A percentile compares a stretch with the other conserved stretches of the same genome.
Conservation (phyloP, 257 asterid species). For the Parsonsia alboflavescens region DNA sequence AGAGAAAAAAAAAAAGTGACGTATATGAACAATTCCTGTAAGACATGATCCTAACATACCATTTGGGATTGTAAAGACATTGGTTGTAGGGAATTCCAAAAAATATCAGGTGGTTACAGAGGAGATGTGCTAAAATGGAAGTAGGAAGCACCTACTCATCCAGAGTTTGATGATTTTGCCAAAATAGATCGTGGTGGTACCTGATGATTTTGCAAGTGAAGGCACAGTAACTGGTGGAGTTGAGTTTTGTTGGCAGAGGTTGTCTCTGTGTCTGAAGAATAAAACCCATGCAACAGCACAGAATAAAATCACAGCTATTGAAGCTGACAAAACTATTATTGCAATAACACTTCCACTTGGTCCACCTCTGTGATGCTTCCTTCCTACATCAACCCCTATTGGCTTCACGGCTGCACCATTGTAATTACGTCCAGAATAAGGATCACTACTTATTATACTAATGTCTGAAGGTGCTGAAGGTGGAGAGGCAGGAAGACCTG, state of each 20-base stretch:
- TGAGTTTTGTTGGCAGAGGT: conserved; percentile 32
- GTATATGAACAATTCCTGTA: neutral
- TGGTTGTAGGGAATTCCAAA: neutral
- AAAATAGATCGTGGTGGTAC: conserved; percentile 31
- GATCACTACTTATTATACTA: conserved; percentile 51
- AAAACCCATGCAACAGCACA: conserved; percentile 61
- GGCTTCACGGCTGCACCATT: conserved; percentile 62
- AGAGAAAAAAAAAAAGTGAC: neutral
- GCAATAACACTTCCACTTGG: conserved; percentile 52
- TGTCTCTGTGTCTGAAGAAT: conserved; percentile 40
- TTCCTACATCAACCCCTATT: conserved; percentile 71
- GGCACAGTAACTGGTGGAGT: conserved; percentile 45
- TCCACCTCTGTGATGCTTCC: conserved; percentile 49
- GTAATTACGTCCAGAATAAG: conserved; percentile 57
- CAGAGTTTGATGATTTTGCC: conserved; percentile 5
- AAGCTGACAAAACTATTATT: conserved; percentile 56
- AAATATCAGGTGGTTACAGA: neutral
- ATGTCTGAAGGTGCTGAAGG: conserved; percentile 68
- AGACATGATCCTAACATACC: neutral
- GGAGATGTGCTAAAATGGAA: neutral
- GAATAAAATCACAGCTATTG: conserved; percentile 43
- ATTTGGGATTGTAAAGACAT: neutral
- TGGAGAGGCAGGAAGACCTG: conserved; percentile 93
- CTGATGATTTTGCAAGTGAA: conserved; percentile 73
- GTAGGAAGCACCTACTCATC: conserved; percentile 4